Conservation (phyloP, 2,329 filamentous ascomycete genomes). For the Colletotrichum spinosum region DNA sequence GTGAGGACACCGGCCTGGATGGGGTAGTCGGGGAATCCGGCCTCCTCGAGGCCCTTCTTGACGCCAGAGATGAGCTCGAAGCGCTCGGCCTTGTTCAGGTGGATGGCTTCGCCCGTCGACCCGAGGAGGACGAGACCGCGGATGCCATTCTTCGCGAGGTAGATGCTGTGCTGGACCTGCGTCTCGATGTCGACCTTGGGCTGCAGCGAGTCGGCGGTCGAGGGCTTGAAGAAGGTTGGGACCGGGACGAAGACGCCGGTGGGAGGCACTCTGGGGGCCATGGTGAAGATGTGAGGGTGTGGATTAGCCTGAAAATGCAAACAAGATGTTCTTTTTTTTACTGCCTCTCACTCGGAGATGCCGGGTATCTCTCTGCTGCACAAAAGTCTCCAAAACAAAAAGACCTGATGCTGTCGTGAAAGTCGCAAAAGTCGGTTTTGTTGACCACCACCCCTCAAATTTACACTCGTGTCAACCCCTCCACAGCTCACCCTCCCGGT, state of each 20-base stretch:
- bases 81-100: slow-evolving; percentile 68
- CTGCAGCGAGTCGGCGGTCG: slow-evolving; percentile 54
- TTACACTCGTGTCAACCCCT: slow-evolving; percentile 18
- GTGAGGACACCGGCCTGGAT: slow-evolving; percentile 65
- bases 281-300: slow-evolving; percentile 12
- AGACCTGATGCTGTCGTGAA: neutral
- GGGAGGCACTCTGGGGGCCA: slow-evolving; percentile 47
- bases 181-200: slow-evolving; percentile 67
- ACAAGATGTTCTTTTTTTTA: neutral
- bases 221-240: slow-evolving; percentile 69
- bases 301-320: neutral
- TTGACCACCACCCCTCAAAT: slow-evolving; percentile 22
- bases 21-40: slow-evolving; percentile 68
- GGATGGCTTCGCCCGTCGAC: slow-evolving; percentile 73
- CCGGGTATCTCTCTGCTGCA: slow-evolving; percentile 16
- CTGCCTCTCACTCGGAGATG: neutral
- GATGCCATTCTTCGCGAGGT: slow-evolving; percentile 70
- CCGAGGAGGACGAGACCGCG: slow-evolving; percentile 71
- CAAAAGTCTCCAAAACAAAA: neutral
- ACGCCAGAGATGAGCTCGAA: slow-evolving; percentile 64
- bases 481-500: slow-evolving; percentile 9
- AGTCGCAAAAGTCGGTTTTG: neutral
- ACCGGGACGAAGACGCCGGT: slow-evolving; percentile 68
- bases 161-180: slow-evolving; percentile 68
- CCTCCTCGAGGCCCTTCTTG: slow-evolving; percentile 64